Base-by-base conservation (phyloP, 257 asterid species). In the Leptodermis oblonga region DNA sequence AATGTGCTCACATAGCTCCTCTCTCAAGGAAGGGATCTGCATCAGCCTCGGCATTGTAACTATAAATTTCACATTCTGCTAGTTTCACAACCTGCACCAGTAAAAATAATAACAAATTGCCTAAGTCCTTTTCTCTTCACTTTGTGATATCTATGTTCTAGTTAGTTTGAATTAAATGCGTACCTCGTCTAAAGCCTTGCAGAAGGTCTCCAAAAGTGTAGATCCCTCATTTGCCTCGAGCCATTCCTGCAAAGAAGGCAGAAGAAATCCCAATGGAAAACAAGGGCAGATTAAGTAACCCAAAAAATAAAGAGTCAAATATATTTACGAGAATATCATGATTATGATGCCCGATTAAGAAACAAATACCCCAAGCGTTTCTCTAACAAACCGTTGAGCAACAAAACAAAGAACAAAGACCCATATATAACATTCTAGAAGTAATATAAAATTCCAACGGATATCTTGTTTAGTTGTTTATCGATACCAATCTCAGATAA, bases 171-270 rank as follows among this genome's bases (percentile, higher is more conserved):
- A 66, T 70, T 65, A 56, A 67, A 72, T 68, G 42, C 79, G 54
- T 81, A 94, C 99, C 99, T 94, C 99, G 34, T 94, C 99, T 70
- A 94, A 80, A 61, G 92, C 89, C 87, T 83, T 89, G 90, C 80
- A 89, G 79, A 94, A 77, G 63, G 84, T 78, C 62, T 91, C 95
- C 67, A 87, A 74, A 45, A 94, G 80, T 68, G 92, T 30, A 48
- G 79, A 78, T n/a, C 83, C 88, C 67, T 84, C 95, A 26, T 82
- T 86, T 65, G 78, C 83, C 71, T 83, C 87, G 28, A 86, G 82
- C 99, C 99, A 94, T 78, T 89, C 99, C 99, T 94, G 85, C 79
- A 77, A 78, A 67, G 51, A 49, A 72, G 56, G 68, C 46, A 45
- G 46, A 26, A 22, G 49, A 70, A 62, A 42, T 31, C 48, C 36